These are phyloP conservation scores for Xenosphaeropsis pyriputrescens DNA, from an alignment of 2,329 filamentous ascomycete species.

Conservation along the genomic window DNA sequence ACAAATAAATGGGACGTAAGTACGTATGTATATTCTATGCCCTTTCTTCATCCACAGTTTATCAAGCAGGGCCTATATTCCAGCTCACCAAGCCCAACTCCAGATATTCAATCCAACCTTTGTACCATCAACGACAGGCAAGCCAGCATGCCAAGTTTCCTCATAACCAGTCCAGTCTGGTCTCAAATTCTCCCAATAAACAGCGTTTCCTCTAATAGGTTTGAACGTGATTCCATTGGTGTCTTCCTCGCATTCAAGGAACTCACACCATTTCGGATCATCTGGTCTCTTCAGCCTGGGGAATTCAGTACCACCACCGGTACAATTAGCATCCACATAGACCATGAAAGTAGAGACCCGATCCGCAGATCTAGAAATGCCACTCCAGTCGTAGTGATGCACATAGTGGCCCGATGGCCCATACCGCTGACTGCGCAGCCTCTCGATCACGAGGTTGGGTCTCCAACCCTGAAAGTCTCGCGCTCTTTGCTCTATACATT, in stretches of 20 bases:
- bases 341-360: conserved; percentile 47
- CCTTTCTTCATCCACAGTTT: too few relatives aligned
- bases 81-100: conserved; percentile 29
- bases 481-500: conserved; percentile 43
- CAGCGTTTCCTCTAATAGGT: conserved; percentile 38
- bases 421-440: conserved; percentile 45
- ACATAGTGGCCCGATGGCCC: conserved; percentile 43
- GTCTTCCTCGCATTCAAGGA: conserved; percentile 30
- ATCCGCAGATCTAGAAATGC: conserved; percentile 21
- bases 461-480: conserved; percentile 45
- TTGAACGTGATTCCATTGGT: conserved; percentile 37
- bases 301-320: conserved; percentile 46
- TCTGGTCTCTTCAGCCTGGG: conserved; percentile 30
- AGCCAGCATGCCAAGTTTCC: conserved; percentile 45
- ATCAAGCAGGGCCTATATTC: conserved; percentile 3
- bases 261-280: conserved; percentile 36
- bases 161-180: conserved; percentile 37
- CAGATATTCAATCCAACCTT: conserved; percentile 52
- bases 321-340: conserved; percentile 35
- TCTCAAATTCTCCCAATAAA: conserved; percentile 47
- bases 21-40: too few relatives aligned
- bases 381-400: conserved; percentile 44
- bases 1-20: too few relatives aligned
- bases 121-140: conserved; percentile 36
- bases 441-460: conserved; percentile 39